phyloP scores from a whole-genome alignment of 73 alveolate genomes.

The Paramecium pentaurelia region DNA sequence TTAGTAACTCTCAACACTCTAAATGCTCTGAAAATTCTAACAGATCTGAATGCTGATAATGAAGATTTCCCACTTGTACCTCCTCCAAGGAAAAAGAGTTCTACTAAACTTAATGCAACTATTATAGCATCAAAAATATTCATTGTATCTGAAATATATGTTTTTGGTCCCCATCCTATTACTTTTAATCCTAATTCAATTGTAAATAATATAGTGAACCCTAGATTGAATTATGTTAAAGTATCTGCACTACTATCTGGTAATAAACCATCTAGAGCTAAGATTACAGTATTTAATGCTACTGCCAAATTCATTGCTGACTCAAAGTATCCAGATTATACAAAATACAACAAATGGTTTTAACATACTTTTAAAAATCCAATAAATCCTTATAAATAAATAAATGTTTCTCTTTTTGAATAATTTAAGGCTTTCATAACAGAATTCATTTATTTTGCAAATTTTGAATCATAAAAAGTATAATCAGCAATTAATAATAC shows the following conservation, averaged over 20 bases:
- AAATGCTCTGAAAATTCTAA: constrained; percentile 79
- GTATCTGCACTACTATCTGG: constrained; percentile 15
- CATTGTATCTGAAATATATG: constrained; percentile 67
- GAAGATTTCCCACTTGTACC: constrained; percentile 53
- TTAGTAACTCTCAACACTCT: constrained; percentile 86
- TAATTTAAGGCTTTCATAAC: constrained; percentile 24
- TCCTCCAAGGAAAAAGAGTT: constrained; percentile 22
- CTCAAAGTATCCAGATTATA: not conserved
- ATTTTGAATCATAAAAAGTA: not conserved
- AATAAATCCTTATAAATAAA: not conserved
- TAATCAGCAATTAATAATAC: constrained; percentile 11
- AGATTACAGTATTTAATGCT: constrained; percentile 77
- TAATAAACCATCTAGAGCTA: constrained; percentile 71
- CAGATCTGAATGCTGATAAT: constrained; percentile 66
- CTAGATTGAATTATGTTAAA: constrained; percentile 53
- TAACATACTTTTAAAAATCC: not conserved
- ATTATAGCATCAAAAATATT: constrained; percentile 54
- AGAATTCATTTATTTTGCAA: not conserved
- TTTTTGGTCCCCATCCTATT: constrained; percentile 72
- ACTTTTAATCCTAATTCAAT: constrained; percentile 84
- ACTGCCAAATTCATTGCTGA: constrained; percentile 76
- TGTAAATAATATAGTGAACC: constrained; percentile 77
- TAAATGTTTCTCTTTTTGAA: not conserved
- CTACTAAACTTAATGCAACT: constrained; percentile 56
- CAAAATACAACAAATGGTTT: not conserved